phyloP scores from a whole-genome alignment of 2,329 filamentous ascomycete species.

The Gliomastix tumulicola region DNA sequence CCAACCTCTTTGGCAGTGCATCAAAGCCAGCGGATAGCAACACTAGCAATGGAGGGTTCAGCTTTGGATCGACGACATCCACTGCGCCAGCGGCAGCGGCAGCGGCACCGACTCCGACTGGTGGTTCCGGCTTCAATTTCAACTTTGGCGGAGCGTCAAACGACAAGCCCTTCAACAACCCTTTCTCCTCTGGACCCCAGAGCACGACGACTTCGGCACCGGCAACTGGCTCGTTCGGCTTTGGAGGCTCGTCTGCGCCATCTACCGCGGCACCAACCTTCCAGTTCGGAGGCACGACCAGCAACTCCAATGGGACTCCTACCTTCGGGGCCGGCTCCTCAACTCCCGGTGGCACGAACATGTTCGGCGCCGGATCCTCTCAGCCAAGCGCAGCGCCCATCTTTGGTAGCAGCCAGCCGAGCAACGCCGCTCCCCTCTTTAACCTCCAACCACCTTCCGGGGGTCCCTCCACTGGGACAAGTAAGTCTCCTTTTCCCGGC shows the following conservation, averaged over 20 bases:
- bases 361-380: conserved; percentile 17
- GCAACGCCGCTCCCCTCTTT: conserved; percentile 5
- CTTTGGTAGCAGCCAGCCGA: conserved; percentile 20
- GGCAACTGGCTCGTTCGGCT: conserved; percentile 28
- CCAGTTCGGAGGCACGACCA: conserved; percentile 9
- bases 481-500: conserved; percentile 33
- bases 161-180: conserved; percentile 27
- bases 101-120: too few relatives aligned
- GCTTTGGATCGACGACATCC: conserved; percentile 23
- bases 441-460: conserved; percentile 31
- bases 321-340: too few relatives aligned
- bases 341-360: too few relatives aligned
- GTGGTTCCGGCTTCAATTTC: conserved; percentile 19
- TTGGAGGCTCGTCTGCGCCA: conserved; percentile 21
- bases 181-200: conserved; percentile 24
- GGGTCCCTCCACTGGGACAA: conserved; percentile 36
- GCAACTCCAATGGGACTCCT: conserved; percentile 11
- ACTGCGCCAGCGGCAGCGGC: conserved; percentile 6
- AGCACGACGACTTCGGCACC: not conserved
- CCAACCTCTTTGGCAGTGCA: conserved; percentile 26
- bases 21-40: conserved; percentile 9
- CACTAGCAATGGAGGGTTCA: conserved; percentile 13
- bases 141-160: conserved; percentile 8
- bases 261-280: conserved; percentile 12
- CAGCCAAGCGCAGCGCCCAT: conserved; percentile 17